phyloP scores from a whole-genome alignment of 495 filamentous ascomycete genomes.

The Aspergillus funiculosus region DNA sequence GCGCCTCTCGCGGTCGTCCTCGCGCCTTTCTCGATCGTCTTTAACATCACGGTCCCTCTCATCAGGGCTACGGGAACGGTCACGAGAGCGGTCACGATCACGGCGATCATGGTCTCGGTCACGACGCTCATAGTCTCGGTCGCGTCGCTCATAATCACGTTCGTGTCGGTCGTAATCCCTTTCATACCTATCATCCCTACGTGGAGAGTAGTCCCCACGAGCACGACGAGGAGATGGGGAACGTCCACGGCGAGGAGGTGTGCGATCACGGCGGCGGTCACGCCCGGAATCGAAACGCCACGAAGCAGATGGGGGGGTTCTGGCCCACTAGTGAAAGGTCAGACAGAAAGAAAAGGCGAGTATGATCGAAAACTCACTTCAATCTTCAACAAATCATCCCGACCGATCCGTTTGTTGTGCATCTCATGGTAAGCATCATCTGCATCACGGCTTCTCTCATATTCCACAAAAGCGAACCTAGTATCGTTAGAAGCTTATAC shows the following conservation, averaged over 20 bases:
- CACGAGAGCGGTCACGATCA: slow-evolving; percentile 60
- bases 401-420: slow-evolving; percentile 98
- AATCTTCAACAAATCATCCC: slow-evolving; percentile 95
- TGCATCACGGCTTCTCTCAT: slow-evolving; percentile 96
- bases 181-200: slow-evolving; percentile 84
- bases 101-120: slow-evolving; percentile 58
- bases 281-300: slow-evolving; percentile 95
- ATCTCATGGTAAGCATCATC: slow-evolving; percentile 99
- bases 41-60: slow-evolving; percentile 59
- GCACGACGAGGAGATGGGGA: slow-evolving; percentile 71
- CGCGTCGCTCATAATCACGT: slow-evolving; percentile 59
- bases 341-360: neutral
- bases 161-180: slow-evolving; percentile 64
- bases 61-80: slow-evolving; percentile 68
- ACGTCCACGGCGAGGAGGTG: slow-evolving; percentile 72
- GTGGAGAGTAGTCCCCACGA: slow-evolving; percentile 79
- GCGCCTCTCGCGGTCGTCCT: slow-evolving; percentile 57
- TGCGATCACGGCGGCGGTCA: slow-evolving; percentile 65
- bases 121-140: slow-evolving; percentile 71
- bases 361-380: slow-evolving; percentile 57
- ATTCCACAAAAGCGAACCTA: slow-evolving; percentile 99
- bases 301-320: slow-evolving; percentile 94
- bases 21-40: slow-evolving; percentile 61
- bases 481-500: slow-evolving; percentile 18
- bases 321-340: slow-evolving; percentile 69